Evolutionary conservation across 2,329 filamentous ascomycete species (phyloP).

Genomic region (Cladosporium sp.): DNA sequence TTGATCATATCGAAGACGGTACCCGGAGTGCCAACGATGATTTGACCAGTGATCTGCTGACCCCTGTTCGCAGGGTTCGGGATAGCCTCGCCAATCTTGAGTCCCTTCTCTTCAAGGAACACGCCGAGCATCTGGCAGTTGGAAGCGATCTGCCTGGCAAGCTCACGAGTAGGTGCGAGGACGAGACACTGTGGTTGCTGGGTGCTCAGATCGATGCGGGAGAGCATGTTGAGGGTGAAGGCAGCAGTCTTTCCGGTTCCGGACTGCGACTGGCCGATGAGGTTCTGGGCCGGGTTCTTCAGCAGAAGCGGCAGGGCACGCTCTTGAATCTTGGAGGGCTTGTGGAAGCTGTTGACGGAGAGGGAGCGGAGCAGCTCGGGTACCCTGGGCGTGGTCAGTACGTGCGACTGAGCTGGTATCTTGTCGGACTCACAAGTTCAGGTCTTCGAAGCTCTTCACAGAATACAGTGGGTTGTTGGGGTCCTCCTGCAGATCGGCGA

Average conservation of each 20-base stretch:
- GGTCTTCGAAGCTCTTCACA: conserved; percentile 75
- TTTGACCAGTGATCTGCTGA: conserved; percentile 65
- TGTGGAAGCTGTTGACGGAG: conserved; percentile 77
- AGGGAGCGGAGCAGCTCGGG: conserved; percentile 71
- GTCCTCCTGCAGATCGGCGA: conserved; percentile 84
- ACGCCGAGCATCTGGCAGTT: conserved; percentile 81
- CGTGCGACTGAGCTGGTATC: background rate
- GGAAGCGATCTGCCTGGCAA: conserved; percentile 88
- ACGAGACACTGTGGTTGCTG: conserved; percentile 79
- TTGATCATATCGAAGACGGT: conserved; percentile 86
- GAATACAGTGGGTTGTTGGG: conserved; percentile 85
- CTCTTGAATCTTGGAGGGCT: conserved; percentile 97
- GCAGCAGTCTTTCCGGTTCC: conserved; percentile 97
- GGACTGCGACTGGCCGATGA: conserved; percentile 99
- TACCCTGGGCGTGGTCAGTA: conserved; percentile 40
- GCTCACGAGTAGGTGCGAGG: conserved; percentile 87
- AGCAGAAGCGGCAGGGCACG: conserved; percentile 88
- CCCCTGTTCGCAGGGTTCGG: conserved; percentile 70
- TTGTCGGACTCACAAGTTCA: conserved; percentile 68
- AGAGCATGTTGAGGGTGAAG: conserved; percentile 88
- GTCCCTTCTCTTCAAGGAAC: conserved; percentile 61
- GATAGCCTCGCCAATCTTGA: conserved; percentile 77
- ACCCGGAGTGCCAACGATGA: conserved; percentile 90
- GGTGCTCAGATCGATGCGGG: conserved; percentile 71
- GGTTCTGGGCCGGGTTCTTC: conserved; percentile 78